Conservation (phyloP, 1,139 yeast species). For the Scheffersomyces lignicola region DNA sequence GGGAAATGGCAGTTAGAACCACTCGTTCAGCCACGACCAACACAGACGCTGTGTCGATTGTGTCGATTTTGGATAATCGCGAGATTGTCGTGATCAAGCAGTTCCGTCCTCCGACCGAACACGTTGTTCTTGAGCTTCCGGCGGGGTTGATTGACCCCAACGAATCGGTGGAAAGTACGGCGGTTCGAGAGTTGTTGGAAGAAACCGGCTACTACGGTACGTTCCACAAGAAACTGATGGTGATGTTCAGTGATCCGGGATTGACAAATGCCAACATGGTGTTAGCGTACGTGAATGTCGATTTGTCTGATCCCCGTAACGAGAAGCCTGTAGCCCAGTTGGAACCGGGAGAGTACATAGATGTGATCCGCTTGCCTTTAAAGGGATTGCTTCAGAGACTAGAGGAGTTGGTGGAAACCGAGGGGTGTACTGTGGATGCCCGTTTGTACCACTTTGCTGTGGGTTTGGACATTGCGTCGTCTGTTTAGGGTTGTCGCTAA, state of each 20-base stretch:
- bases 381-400: slow-evolving; percentile 56
- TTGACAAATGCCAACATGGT: slow-evolving; percentile 88
- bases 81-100: slow-evolving; percentile 79
- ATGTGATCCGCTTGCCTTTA: slow-evolving; percentile 71
- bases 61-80: slow-evolving; percentile 59
- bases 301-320: slow-evolving; percentile 64
- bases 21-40: slow-evolving; percentile 70
- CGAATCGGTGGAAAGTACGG: slow-evolving; percentile 77
- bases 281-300: slow-evolving; percentile 77
- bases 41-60: slow-evolving; percentile 86
- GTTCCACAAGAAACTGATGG: slow-evolving; percentile 48
- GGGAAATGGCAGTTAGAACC: slow-evolving; percentile 90
- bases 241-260: slow-evolving; percentile 86
- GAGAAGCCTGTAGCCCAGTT: slow-evolving; percentile 66
- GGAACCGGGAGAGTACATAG: slow-evolving; percentile 89
- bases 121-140: slow-evolving; percentile 88
- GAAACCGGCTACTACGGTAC: slow-evolving; percentile 89
- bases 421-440: slow-evolving; percentile 82
- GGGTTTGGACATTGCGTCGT: slow-evolving; percentile 44
- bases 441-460: slow-evolving; percentile 83
- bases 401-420: slow-evolving; percentile 42
- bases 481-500: no score
- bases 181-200: slow-evolving; percentile 81
- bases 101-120: slow-evolving; percentile 87
- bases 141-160: slow-evolving; percentile 91